Percentiles rank a stretch among this genome's conserved stretches.
Conservation (phyloP, 2,329 filamentous ascomycete genomes). For the Triangularia verruculosa region DNA sequence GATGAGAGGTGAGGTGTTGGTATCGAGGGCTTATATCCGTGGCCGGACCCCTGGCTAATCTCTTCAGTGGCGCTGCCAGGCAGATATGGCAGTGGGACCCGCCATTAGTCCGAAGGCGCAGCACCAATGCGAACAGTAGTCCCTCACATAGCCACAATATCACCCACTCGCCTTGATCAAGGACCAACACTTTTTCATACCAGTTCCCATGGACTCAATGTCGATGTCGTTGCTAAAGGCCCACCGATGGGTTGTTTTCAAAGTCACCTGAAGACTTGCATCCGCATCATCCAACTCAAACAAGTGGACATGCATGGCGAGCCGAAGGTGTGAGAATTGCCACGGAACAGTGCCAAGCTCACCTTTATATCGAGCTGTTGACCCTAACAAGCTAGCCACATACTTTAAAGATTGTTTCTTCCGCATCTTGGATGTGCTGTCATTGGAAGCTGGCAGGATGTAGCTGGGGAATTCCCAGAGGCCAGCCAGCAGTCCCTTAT, state of each 20-base stretch:
- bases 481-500: conserved; percentile 53
- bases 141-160: background rate
- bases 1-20: background rate
- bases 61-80: background rate
- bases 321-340: conserved; percentile 55
- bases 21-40: background rate
- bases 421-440: conserved; percentile 33
- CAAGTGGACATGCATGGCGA: conserved; percentile 56
- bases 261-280: background rate
- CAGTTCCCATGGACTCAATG: conserved; percentile 54
- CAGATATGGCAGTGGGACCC: background rate
- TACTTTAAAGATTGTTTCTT: conserved; percentile 38
- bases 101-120: background rate
- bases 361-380: conserved; percentile 17
- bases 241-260: conserved; percentile 32
- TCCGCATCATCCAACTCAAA: conserved; percentile 38
- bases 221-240: conserved; percentile 42
- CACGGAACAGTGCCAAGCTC: conserved; percentile 54
- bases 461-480: conserved; percentile 56
- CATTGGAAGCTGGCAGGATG: conserved; percentile 32
- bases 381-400: conserved; percentile 31
- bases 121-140: background rate
- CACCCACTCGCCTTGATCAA: conserved; percentile 35
- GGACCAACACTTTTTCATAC: conserved; percentile 57
- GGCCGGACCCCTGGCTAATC: background rate